Percentiles rank a stretch among this genome's conserved stretches.
phyloP scores from a whole-genome alignment of 2,329 filamentous ascomycete species.

The Zymoseptoria tritici region DNA sequence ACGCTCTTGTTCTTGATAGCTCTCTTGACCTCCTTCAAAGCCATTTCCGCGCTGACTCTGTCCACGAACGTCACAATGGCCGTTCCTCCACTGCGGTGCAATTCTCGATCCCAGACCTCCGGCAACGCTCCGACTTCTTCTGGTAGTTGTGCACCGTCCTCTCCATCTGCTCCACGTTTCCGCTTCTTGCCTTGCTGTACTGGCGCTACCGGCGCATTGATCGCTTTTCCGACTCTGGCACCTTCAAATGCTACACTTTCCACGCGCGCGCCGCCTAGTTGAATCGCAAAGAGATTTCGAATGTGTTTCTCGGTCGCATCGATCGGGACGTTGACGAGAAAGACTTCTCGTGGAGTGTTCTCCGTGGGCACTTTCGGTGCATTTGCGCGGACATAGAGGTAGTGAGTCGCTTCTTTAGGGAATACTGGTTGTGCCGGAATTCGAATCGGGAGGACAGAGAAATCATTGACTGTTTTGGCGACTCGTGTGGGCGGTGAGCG shows the following conservation, averaged over 20 bases:
- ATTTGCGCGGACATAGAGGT: slow-evolving; percentile 80
- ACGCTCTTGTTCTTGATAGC: slow-evolving; percentile 50
- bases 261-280: slow-evolving; percentile 71
- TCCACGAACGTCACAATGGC: slow-evolving; percentile 82
- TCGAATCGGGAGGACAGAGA: slow-evolving; percentile 60
- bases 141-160: slow-evolving; percentile 39
- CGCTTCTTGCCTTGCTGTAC: slow-evolving; percentile 45
- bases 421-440: slow-evolving; percentile 59
- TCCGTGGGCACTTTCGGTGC: slow-evolving; percentile 67
- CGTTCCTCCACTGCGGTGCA: slow-evolving; percentile 67
- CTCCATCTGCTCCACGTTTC: slow-evolving; percentile 41
- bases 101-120: slow-evolving; percentile 60
- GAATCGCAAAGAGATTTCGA: slow-evolving; percentile 63
- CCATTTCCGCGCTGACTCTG: slow-evolving; percentile 65
- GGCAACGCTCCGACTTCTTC: slow-evolving; percentile 51
- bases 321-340: slow-evolving; percentile 80
- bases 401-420: slow-evolving; percentile 60
- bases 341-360: slow-evolving; percentile 71
- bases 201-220: slow-evolving; percentile 27
- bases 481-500: slow-evolving; percentile 13
- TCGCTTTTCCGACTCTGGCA: slow-evolving; percentile 41
- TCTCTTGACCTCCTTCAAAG: slow-evolving; percentile 66
- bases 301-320: slow-evolving; percentile 75
- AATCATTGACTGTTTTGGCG: slow-evolving; percentile 47
- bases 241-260: slow-evolving; percentile 70